Base-by-base conservation (phyloP, 495 filamentous ascomycete genomes). In the Sabuloglossum arenarium region DNA sequence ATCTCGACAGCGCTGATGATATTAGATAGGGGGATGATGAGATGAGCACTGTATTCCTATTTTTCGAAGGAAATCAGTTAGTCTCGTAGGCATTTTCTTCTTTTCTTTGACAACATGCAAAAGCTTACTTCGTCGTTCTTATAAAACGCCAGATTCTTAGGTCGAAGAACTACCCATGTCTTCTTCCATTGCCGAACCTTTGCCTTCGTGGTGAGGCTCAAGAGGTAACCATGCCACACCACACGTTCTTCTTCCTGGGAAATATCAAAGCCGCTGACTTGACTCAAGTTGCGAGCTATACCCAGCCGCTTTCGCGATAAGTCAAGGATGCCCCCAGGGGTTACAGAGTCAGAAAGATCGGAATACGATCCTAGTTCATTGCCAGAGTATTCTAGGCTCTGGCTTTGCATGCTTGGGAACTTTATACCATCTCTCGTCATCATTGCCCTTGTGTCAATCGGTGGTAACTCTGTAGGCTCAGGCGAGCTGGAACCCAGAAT, bases 131-230 rank as follows among this genome's bases (percentile, higher is more conserved):
- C 73, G 46, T 93, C 88, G 62, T 89, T 82, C 68, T 96, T 97
- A 71, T 98, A 97, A 23, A 97, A 79, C 6, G 87, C 85, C 50
- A 97, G 68, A 54, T 86, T 86, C 58, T 84, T 82, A 0, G 88
- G 81, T 32, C 89, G 84, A n/a, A 97, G 70, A 0, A 98, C 91
- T 0, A 82, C 81, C 91, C 91, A 98, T 31, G 86, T 73, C 59
- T 85, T 83, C 72, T 94, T 96, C 91, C 91, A 98, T 62, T 91
- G 86, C 32, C 83, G 80, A 39, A 98, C 82, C 6, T 85, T 86
- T n/a, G 84, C 75, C 61, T 88, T 89, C 58, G 82, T 84, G 58
- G 85, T 87, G 27, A 94, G 76, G 59, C 85, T 81, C 66, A 86
- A 84, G 39, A 96, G 78, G 70, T 87, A 90, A 21, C 90, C 87